Conservation (phyloP, 2,329 filamentous ascomycete species). For the Rhynchosporium secalis region DNA sequence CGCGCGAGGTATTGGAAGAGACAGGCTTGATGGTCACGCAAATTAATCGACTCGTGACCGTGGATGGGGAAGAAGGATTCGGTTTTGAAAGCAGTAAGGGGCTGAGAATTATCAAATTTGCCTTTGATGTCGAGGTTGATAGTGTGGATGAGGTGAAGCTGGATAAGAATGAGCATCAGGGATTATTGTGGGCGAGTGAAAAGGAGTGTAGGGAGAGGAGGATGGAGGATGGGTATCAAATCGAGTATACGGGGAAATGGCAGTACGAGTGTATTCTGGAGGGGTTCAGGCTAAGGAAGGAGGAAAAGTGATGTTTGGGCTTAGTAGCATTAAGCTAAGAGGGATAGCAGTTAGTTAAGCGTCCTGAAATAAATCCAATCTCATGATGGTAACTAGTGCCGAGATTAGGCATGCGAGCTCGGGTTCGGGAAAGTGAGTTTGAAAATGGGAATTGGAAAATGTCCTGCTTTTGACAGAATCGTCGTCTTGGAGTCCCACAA, state of each 20-base stretch:
- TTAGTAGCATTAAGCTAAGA: no score
- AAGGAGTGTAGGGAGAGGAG: conserved; percentile 15
- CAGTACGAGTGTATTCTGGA: conserved; percentile 14
- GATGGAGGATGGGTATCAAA: conserved; percentile 9
- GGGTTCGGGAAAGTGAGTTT: no score
- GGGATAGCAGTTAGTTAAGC: no score
- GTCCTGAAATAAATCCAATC: background rate
- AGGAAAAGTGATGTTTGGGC: background rate
- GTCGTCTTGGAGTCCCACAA: no score
- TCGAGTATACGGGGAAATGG: conserved; percentile 13
- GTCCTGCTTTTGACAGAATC: no score
- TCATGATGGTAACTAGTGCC: no score
- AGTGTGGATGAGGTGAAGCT: conserved; percentile 12
- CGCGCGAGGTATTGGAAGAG: conserved; percentile 52
- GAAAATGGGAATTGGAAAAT: no score
- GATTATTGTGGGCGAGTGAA: conserved; percentile 19
- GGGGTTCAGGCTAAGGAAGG: conserved; percentile 15
- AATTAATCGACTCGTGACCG: conserved; percentile 8
- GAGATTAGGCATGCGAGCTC: no score
- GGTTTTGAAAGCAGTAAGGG: conserved; percentile 1
- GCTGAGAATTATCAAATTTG: conserved; percentile 20
- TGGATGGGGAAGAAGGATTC: background rate
- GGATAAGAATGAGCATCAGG: conserved; percentile 21
- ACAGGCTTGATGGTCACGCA: conserved; percentile 40
- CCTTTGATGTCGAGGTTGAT: conserved; percentile 19